Conservation (phyloP, 331 rosid species). For the Prunus yedoensis region DNA sequence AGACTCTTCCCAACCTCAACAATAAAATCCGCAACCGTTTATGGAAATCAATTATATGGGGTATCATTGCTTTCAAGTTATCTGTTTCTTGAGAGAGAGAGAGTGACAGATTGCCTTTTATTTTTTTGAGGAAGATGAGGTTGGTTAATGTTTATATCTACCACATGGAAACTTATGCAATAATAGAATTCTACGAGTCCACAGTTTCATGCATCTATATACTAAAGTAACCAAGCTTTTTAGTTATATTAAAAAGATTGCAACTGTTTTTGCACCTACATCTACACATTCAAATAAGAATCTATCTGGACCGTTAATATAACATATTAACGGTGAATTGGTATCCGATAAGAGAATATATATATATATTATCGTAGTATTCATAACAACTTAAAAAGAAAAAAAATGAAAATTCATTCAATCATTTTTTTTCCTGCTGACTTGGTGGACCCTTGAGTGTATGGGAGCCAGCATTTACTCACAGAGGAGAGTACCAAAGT, state of each 20-base stretch:
- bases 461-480: not conserved
- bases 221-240: not conserved
- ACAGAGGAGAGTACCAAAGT: not conserved
- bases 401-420: not conserved
- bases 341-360: no score
- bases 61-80: slow-evolving; percentile 26
- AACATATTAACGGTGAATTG: no score
- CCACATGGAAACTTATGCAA: slow-evolving; percentile 36
- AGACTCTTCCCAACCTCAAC: slow-evolving; percentile 19
- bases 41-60: not conserved
- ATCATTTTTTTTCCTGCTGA: no score
- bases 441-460: not conserved
- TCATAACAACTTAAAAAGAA: no score
- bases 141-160: slow-evolving; percentile 40
- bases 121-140: not conserved
- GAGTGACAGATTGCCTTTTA: not conserved
- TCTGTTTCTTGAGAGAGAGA: slow-evolving; percentile 30
- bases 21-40: slow-evolving; percentile 29
- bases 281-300: no score
- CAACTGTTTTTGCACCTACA: no score
- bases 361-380: no score
- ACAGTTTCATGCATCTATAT: not conserved
- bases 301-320: no score
- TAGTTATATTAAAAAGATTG: no score
- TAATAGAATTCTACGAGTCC: not conserved